A percentile compares a stretch with the other conserved stretches of the same genome.
phyloP scores from a whole-genome alignment of 2,329 filamentous ascomycete genomes.

The Lojkania enalia region DNA sequence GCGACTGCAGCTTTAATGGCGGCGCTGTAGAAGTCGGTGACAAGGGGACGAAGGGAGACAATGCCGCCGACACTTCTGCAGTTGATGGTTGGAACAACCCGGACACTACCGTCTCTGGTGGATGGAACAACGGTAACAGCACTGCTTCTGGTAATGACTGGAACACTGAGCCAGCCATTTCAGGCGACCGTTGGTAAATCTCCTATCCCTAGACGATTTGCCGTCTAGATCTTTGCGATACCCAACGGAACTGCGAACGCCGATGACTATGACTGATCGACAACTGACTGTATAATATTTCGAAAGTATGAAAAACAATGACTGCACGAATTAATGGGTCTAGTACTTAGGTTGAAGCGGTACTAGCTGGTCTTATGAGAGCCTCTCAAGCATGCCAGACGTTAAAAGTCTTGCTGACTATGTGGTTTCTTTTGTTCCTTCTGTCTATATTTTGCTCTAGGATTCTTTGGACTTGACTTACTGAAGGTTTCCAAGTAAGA shows the following conservation, averaged over 20 bases:
- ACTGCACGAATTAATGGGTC: no score
- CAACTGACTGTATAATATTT: no score
- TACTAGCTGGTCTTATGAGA: background rate
- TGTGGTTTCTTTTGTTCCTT: background rate
- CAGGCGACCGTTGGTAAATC: background rate
- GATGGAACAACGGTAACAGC: background rate
- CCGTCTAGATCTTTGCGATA: no score
- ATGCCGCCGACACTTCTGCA: no score
- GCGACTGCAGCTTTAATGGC: constrained; percentile 8
- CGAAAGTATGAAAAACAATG: no score
- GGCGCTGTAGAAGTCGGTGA: constrained; percentile 11
- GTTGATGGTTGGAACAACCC: constrained; percentile 8
- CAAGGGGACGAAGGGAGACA: no score
- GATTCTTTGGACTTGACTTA: background rate
- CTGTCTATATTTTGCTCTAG: no score
- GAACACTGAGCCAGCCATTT: background rate
- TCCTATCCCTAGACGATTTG: background rate
- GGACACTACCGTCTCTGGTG: background rate
- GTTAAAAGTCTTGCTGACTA: background rate
- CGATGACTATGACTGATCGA: no score
- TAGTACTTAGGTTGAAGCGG: no score
- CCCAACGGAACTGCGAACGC: no score
- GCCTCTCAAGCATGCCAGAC: background rate
- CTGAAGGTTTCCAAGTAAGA: background rate
- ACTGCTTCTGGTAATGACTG: background rate